phyloP scores from a whole-genome alignment of 2,329 filamentous ascomycete species.

The Ophiostoma ips region DNA sequence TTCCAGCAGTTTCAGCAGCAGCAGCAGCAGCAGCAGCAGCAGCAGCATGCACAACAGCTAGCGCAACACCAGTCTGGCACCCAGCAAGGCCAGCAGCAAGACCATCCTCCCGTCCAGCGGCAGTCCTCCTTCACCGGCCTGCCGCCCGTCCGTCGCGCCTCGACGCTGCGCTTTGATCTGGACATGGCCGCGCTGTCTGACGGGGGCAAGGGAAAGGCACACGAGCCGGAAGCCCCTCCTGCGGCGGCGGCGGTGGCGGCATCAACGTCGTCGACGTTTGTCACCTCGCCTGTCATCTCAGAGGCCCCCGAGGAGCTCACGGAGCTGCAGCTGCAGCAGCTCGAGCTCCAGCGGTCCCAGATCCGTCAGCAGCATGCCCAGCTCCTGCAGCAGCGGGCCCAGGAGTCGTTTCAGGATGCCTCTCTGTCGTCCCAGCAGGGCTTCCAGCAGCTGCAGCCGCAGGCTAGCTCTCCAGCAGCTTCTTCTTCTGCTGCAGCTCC shows the following conservation, averaged over 20 bases:
- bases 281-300: neutral
- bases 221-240: no score
- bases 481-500: no score
- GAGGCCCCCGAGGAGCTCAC: no score
- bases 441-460: no score
- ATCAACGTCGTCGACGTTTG: slow-evolving; percentile 11
- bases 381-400: no score
- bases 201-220: slow-evolving; percentile 13
- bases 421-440: no score
- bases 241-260: no score
- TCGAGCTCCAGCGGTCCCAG: slow-evolving; percentile 1
- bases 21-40: neutral
- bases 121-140: slow-evolving; percentile 41
- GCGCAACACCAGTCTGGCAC: neutral
- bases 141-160: slow-evolving; percentile 43
- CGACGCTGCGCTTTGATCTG: slow-evolving; percentile 32
- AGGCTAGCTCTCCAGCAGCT: no score
- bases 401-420: no score
- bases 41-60: neutral
- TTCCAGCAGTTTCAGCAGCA: neutral
- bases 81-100: slow-evolving; percentile 1
- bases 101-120: slow-evolving; percentile 13
- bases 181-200: slow-evolving; percentile 20
- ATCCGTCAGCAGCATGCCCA: neutral
- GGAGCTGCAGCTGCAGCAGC: neutral